These are phyloP conservation scores for Fusarium nematophilum DNA, from an alignment of 2,329 filamentous ascomycete species.

Conservation along the genomic window DNA sequence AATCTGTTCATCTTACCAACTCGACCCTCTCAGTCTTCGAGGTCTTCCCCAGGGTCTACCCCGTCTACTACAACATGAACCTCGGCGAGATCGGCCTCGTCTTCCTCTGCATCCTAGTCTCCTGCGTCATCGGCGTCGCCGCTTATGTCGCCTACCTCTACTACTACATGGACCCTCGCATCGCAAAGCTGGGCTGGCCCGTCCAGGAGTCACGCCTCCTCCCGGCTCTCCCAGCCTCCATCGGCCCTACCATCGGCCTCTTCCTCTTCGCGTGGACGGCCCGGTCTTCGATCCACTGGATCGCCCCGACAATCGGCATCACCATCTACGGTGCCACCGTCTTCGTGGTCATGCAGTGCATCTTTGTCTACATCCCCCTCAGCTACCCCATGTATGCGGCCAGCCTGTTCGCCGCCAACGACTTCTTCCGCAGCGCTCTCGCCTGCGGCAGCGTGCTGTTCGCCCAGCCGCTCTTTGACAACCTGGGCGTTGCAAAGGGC, in stretches of 20 bases:
- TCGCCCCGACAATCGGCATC: constrained; percentile 68
- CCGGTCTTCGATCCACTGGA: constrained; percentile 63
- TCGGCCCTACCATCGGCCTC: constrained; percentile 67
- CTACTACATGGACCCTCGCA: constrained; percentile 63
- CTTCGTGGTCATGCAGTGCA: constrained; percentile 68
- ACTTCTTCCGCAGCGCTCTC: constrained; percentile 67
- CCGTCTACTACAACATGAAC: constrained; percentile 68
- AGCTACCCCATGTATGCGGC: constrained; percentile 68
- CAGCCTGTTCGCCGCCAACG: constrained; percentile 69
- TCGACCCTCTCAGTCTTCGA: constrained; percentile 62
- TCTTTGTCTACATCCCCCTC: constrained; percentile 70
- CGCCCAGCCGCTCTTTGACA: constrained; percentile 67
- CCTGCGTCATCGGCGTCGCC: constrained; percentile 63
- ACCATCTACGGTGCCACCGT: constrained; percentile 63
- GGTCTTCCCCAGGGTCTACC: constrained; percentile 74
- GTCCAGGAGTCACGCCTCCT: constrained; percentile 65
- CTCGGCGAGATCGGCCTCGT: constrained; percentile 68
- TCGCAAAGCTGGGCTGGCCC: constrained; percentile 60
- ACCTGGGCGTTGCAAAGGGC: constrained; percentile 69
- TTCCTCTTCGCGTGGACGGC: constrained; percentile 72
- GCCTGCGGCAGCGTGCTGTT: constrained; percentile 71
- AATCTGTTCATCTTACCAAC: constrained; percentile 12
- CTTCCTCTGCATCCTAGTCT: constrained; percentile 70
- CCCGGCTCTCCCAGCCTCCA: constrained; percentile 64
- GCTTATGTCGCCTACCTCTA: constrained; percentile 64